Evolutionary conservation across 768 basidiomycete genomes (phyloP).

Genomic region (Lentinula guzmanii): DNA sequence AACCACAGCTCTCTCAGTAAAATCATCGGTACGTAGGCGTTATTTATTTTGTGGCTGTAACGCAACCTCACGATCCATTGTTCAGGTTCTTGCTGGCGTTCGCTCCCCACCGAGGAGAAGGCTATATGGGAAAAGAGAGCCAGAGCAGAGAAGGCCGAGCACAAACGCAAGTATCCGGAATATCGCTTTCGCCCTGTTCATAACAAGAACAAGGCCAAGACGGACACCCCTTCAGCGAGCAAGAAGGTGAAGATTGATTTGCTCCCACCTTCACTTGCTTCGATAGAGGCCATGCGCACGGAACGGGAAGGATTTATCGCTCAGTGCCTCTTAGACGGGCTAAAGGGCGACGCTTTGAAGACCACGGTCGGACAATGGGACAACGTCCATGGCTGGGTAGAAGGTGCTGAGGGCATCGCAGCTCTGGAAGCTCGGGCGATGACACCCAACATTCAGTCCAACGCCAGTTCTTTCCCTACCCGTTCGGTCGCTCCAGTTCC

Average conservation of each 20-base stretch:
- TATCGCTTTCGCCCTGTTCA: constrained; percentile 54
- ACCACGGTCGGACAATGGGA: background rate
- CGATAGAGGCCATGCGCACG: constrained; percentile 3
- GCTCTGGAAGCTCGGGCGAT: constrained; percentile 1
- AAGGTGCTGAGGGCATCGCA: constrained; percentile 1
- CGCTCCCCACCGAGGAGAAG: constrained; percentile 66
- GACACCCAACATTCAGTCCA: constrained; percentile 2
- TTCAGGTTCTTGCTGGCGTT: constrained; percentile 70
- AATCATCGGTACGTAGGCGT: constrained; percentile 52
- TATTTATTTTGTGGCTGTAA: constrained; percentile 13
- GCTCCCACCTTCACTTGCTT: constrained; percentile 7
- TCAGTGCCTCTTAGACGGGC: constrained; percentile 6
- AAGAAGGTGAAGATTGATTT: background rate
- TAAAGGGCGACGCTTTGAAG: constrained; percentile 2
- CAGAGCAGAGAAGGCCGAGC: constrained; percentile 67
- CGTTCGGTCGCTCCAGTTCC: background rate
- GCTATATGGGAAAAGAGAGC: constrained; percentile 68
- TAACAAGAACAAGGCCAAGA: constrained; percentile 38
- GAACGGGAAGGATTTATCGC: constrained; percentile 1
- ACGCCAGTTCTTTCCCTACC: background rate
- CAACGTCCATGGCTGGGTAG: background rate
- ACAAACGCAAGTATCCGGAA: constrained; percentile 63
- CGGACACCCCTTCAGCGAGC: background rate
- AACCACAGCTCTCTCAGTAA: constrained; percentile 70
- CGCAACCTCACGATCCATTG: background rate